Percentiles rank a stretch among this genome's conserved stretches.
Evolutionary conservation across 495 filamentous ascomycete genomes (phyloP).

Genomic region (Penicillium canariense): DNA sequence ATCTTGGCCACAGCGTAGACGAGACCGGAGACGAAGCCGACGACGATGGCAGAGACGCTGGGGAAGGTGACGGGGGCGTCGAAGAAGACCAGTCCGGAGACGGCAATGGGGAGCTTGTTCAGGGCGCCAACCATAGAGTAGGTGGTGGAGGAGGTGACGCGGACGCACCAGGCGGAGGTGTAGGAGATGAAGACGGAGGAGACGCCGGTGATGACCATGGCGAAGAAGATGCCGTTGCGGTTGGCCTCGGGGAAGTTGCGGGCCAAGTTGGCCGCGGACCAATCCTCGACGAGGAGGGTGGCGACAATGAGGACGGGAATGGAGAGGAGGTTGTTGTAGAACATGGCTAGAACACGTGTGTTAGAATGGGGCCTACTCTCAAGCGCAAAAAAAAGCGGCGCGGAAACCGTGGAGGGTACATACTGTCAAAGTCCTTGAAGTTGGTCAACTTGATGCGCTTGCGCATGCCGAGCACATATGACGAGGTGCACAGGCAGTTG

Average conservation of each 20-base stretch:
- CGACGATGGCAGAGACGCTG: constrained; percentile 80
- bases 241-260: constrained; percentile 82
- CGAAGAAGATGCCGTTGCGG: constrained; percentile 71
- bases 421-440: constrained; percentile 99
- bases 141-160: constrained; percentile 91
- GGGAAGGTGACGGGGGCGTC: constrained; percentile 90
- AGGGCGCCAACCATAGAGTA: constrained; percentile 98
- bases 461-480: constrained; percentile 89
- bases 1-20: constrained; percentile 93
- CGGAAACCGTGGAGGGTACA: constrained; percentile 33
- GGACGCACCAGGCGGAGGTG: constrained; percentile 97
- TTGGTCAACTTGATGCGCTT: constrained; percentile 99
- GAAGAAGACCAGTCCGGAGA: constrained; percentile 93
- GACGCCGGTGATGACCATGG: constrained; percentile 93
- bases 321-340: constrained; percentile 98
- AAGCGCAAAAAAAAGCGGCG: too few species aligned
- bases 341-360: constrained; percentile 70
- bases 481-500: constrained; percentile 93
- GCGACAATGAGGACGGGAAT: constrained; percentile 86
- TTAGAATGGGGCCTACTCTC: constrained; percentile 31
- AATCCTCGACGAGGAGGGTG: constrained; percentile 86
- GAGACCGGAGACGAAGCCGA: constrained; percentile 89
- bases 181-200: constrained; percentile 98
- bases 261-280: constrained; percentile 79
- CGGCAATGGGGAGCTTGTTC: constrained; percentile 94